Evolutionary conservation across 2,329 filamentous ascomycete genomes (phyloP), one percentile per base, ranked within the genome.

Genomic region (Ascochyta pisi): DNA sequence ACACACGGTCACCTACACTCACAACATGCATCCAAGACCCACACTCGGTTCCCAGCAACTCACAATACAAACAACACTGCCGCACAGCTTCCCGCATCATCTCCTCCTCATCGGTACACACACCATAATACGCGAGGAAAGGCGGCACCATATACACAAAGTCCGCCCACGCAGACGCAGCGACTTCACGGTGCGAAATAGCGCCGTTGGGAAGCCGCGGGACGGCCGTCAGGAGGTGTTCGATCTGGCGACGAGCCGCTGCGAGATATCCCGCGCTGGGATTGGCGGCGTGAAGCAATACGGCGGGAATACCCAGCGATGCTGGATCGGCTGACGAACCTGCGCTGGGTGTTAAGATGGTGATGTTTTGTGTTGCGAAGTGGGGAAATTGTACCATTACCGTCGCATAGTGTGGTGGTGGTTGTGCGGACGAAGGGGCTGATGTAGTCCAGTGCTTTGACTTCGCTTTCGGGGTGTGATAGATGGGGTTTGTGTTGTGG

Each of bases 71-170:
- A 16, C 64, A 59, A 43, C 78, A 77, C 60, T 83, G 80, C 12
- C 62, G 39, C 9, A 78, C 66, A 3, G 77, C 73, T 52, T 75
- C 70, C n/a, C 64, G 60, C 24, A 80, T 54, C 16, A 77, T 56
- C 7, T 47, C 60, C 12, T 71, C 29, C 49, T 81, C 70, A n/a
- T 71, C 63, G 0, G 63, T 69, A 13, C 73, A 73, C 7, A 80
- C 76, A 24, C 72, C 80, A 62, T 78, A 77, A 61, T 80, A 82
- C 3, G 80, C 80, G 16, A 82, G 66, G 38, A 79, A 79, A 1
- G 82, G 81, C n/a, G 81, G 80, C 1, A 76, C 76, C 81, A 82
- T 83, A 62, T 79, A 79, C 6, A 82, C 54, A 60, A 78, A 81
- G 63, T 83, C 82, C 13, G 79, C 76, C 79, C 81, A 82, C 9